Evolutionary conservation across 2,329 filamentous ascomycete genomes (phyloP), one percentile per base, ranked within the genome.

Genomic region (Cladorrhinum sp.): DNA sequence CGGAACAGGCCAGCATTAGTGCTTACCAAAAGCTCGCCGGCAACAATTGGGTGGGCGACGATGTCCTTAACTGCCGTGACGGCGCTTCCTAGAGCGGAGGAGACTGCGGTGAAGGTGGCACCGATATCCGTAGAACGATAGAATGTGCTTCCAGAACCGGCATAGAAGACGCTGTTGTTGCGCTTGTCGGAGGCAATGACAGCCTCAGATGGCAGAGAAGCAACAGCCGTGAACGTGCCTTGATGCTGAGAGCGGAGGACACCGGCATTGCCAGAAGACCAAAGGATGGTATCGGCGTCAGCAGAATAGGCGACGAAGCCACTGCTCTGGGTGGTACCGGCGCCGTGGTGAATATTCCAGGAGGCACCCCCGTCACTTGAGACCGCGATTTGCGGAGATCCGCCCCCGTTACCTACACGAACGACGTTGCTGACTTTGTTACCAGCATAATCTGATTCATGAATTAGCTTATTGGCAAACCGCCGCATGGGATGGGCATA

Each of bases 11-110:
- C 84, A 0, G 67, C 72, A 57, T 84, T 76, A 0, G 83, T 85
- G 1, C 82, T 83, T 1, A 82, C 82, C 71, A 79, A 84, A 53
- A 90, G 78, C 53, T 86, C 82, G 12, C 88, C 86, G 0, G 84
- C 82, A 10, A 77, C 75, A 5, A 79, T 77, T 0, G 86, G 85
- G 63, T 87, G 79, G 0, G 77, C 77, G 16, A 81, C 82, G 9
- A 89, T 77, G 33, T 80, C 78, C 42, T 85, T 85, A 60, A 88
- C 74, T 18, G 74, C 69, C 1, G 72, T 76, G 2, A 62, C 64
- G 36, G 74, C 76, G n/a, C 73, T 73, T 2, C 70, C 73, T 0
- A 82, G 69, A 0, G 74, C 66, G 0, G 74, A 73, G 0, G 64
- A 72, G 1, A 73, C 73, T 7, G 73, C 69, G 3, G 74, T 66